Conservation (phyloP, 1,139 yeast genomes). For the Hansenula lynferdii region DNA sequence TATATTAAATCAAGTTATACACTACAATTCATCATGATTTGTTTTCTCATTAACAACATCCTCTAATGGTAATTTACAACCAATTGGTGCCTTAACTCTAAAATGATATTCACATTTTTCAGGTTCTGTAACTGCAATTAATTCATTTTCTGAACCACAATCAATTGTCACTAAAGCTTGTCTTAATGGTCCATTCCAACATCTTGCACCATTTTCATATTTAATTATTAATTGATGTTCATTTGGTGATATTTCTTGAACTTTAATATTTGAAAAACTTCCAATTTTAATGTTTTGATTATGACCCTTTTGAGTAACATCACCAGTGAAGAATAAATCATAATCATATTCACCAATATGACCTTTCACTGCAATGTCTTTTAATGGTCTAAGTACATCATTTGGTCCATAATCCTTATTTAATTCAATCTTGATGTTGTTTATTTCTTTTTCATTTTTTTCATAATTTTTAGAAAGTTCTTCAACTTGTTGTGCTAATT, state of each 20-base stretch:
- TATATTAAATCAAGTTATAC: too few relatives aligned
- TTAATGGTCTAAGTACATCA: slow-evolving; percentile 59
- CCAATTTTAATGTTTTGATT: slow-evolving; percentile 53
- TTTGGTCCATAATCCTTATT: slow-evolving; percentile 50
- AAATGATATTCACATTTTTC: slow-evolving; percentile 80
- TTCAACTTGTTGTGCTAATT: slow-evolving; percentile 10
- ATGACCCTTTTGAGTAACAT: slow-evolving; percentile 49
- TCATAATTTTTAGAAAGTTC: slow-evolving; percentile 18
- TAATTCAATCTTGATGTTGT: slow-evolving; percentile 9
- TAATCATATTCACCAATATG: slow-evolving; percentile 68
- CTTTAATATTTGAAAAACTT: slow-evolving; percentile 27
- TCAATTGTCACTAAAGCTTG: slow-evolving; percentile 57
- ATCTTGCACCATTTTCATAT: slow-evolving; percentile 66
- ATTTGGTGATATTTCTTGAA: slow-evolving; percentile 20
- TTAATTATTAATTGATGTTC: slow-evolving; percentile 33
- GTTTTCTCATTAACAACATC: too few relatives aligned
- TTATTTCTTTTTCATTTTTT: slow-evolving; percentile 6
- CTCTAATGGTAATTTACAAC: slow-evolving; percentile 37
- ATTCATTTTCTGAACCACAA: slow-evolving; percentile 59
- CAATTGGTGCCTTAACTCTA: slow-evolving; percentile 63
- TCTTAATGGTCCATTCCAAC: slow-evolving; percentile 95
- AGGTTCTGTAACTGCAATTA: slow-evolving; percentile 74
- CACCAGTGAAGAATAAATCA: slow-evolving; percentile 53
- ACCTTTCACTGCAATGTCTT: slow-evolving; percentile 42
- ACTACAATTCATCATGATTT: slow-evolving; percentile 1